phyloP scores from a whole-genome alignment of 169 alveolate species.

The Cryptosporidium bovis region DNA sequence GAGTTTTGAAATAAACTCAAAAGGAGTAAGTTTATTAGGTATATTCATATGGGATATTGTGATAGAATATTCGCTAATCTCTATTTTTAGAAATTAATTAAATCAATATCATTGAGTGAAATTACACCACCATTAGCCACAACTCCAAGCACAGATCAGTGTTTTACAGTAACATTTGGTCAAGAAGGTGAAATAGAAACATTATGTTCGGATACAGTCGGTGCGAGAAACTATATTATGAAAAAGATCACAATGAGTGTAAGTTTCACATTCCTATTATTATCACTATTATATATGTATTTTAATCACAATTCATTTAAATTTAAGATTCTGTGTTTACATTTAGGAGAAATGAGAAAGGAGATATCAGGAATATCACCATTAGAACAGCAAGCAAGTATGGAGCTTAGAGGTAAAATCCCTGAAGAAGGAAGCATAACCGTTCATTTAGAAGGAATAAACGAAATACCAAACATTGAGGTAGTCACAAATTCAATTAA shows the following conservation, averaged over 20 bases:
- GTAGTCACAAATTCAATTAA: slow-evolving; percentile 50
- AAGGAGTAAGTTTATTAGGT: slow-evolving; percentile 50
- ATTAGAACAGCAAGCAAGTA: slow-evolving; percentile 63
- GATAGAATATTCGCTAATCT: too few species aligned
- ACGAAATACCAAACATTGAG: slow-evolving; percentile 49
- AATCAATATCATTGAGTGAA: slow-evolving; percentile 24
- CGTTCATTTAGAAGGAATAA: slow-evolving; percentile 52
- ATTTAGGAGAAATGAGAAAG: slow-evolving; percentile 65
- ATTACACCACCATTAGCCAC: slow-evolving; percentile 48
- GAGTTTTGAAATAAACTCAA: slow-evolving; percentile 18
- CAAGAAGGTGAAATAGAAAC: slow-evolving; percentile 25
- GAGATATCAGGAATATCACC: slow-evolving; percentile 71
- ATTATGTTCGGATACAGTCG: slow-evolving; percentile 58
- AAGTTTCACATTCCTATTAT: slow-evolving; percentile 5
- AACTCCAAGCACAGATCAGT: slow-evolving; percentile 68
- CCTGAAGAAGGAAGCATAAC: slow-evolving; percentile 67
- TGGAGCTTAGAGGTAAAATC: slow-evolving; percentile 52
- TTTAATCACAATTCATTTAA: neutral
- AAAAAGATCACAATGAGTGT: slow-evolving; percentile 66
- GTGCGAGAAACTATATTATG: slow-evolving; percentile 73
- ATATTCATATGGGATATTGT: too few species aligned
- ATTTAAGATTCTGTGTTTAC: slow-evolving; percentile 43
- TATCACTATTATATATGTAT: neutral
- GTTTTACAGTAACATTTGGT: slow-evolving; percentile 48
- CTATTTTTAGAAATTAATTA: slow-evolving; percentile 24